Evolutionary conservation across 345 rosid species (phyloP), one percentile per base, ranked within the genome.

Genomic region (Arabidopsis suecica): DNA sequence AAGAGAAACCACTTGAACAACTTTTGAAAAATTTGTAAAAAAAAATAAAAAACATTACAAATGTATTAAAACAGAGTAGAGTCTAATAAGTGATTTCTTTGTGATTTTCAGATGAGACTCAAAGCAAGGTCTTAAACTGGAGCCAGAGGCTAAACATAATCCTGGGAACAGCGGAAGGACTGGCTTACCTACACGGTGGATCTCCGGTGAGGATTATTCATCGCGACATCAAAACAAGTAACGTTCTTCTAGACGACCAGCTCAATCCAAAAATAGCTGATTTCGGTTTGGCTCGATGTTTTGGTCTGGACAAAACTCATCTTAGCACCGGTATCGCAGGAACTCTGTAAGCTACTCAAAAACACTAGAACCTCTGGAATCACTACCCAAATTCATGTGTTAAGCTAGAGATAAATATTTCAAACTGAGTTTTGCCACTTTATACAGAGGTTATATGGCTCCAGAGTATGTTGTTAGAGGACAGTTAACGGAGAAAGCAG

Each of bases 171-270:
- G 90, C 90, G 1, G 80, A 83, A 64, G 90, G 88, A 14, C 70
- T 84, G 25, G 81, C 83, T 66, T 84, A 83, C 53, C 73, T 83
- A 33, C 90, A 83, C 59, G 51, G 76, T 14, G 75, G 69, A 32
- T 76, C 75, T 3, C 53, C 60, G 0, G 71, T 76, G 1, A 45
- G 65, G 59, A 85, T 85, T 12, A 80, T 87, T 63, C 88, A 87
- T 67, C 73, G 86, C 14, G 91, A 87, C 77, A 87, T 87, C 48
- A 85, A 87, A 82, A 81, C 87, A 0, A 82, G 87, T 48, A 85
- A 83, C 59, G 71, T 85, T 61, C 78, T 87, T 33, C 53, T 83
- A 14, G 87, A 85, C 57, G 65, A 79, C 61, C 82, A 78, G 63
- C 69, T 76, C 36, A 79, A 63, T 56, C 79, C 86, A 0, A 85